Evolutionary conservation across 2,329 filamentous ascomycete genomes (phyloP).

Genomic region (Botrytis byssoidea): DNA sequence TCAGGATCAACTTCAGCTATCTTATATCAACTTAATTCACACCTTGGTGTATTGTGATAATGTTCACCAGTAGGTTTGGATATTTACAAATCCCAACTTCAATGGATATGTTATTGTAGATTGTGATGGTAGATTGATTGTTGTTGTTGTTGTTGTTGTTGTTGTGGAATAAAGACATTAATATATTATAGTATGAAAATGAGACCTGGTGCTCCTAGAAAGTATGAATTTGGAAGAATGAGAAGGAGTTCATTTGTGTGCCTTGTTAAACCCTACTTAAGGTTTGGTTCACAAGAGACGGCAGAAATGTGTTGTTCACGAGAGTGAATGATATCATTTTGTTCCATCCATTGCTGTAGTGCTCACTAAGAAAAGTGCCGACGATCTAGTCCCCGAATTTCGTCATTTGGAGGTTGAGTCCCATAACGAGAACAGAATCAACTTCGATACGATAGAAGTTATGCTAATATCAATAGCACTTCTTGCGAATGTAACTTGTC

Average conservation of each 20-base stretch:
- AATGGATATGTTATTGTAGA: neutral
- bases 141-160: neutral
- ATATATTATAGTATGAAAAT: neutral
- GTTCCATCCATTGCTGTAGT: neutral
- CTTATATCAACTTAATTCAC: neutral
- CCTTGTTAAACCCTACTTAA: neutral
- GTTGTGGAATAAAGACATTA: neutral
- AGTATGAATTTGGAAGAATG: neutral
- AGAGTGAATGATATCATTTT: neutral
- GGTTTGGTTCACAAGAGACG: neutral
- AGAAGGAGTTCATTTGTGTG: neutral
- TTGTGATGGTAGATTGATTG: neutral
- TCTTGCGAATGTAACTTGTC: neutral
- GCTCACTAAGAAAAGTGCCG: conserved; percentile 7
- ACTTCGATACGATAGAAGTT: neutral
- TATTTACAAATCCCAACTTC: too few species aligned
- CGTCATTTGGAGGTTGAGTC: neutral
- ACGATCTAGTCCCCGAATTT: neutral
- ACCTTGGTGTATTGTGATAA: neutral
- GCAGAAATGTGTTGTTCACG: neutral
- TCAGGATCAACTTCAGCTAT: neutral
- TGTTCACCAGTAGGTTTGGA: neutral
- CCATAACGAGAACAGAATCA: neutral
- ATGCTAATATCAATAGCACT: neutral
- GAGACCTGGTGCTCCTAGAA: neutral